A percentile compares a stretch with the other conserved stretches of the same genome.
Evolutionary conservation across 2,329 filamentous ascomycete species (phyloP).

Genomic region (Xylaria digitata): DNA sequence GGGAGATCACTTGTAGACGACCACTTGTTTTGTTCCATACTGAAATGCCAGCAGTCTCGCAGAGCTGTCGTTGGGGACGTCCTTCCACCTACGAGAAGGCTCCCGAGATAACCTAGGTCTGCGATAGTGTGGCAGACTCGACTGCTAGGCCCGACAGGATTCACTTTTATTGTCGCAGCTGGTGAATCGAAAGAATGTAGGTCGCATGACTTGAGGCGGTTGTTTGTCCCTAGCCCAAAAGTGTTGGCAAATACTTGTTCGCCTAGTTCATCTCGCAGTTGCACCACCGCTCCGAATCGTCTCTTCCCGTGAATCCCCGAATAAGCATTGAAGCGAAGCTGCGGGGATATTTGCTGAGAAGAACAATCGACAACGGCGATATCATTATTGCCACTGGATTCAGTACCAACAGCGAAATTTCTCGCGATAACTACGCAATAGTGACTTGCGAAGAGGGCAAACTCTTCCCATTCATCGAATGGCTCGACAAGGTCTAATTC

Average conservation of each 20-base stretch:
- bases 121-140: conserved; percentile 84
- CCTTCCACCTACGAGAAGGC: conserved; percentile 80
- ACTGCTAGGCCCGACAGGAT: conserved; percentile 53
- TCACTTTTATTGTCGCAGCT: conserved; percentile 44
- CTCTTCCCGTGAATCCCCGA: conserved; percentile 59
- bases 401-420: conserved; percentile 43
- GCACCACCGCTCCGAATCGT: conserved; percentile 70
- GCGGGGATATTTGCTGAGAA: conserved; percentile 17
- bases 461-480: conserved; percentile 98
- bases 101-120: conserved; percentile 66
- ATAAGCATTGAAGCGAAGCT: conserved; percentile 52
- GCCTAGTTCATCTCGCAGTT: conserved; percentile 54
- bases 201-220: conserved; percentile 62
- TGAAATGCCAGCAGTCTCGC: conserved; percentile 80
- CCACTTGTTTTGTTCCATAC: conserved; percentile 68
- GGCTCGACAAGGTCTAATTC: conserved; percentile 78
- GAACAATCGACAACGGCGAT: conserved; percentile 6
- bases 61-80: conserved; percentile 77
- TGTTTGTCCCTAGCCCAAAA: conserved; percentile 59
- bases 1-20: conserved; percentile 73
- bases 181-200: conserved; percentile 54
- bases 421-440: conserved; percentile 82
- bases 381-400: neutral
- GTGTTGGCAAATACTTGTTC: conserved; percentile 58
- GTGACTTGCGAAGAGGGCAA: conserved; percentile 84